These are phyloP conservation scores for Hyaloperonospora brassicae DNA, from an alignment of 352 stramenopile species.

Conservation along the genomic window DNA sequence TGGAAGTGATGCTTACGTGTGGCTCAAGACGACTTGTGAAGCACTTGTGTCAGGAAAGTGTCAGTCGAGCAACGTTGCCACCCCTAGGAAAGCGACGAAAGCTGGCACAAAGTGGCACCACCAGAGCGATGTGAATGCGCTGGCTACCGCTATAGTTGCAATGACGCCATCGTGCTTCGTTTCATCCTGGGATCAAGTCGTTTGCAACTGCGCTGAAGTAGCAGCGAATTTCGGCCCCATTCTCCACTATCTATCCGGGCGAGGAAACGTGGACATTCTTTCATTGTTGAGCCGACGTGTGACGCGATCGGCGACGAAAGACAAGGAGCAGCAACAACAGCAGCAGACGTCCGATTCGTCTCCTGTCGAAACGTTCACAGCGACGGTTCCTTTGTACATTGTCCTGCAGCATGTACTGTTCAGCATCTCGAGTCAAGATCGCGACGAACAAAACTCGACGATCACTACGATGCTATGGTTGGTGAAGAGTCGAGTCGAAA, in stretches of 20 bases:
- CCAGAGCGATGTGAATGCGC: constrained; percentile 14
- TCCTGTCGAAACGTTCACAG: constrained; percentile 11
- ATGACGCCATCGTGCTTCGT: constrained; percentile 24
- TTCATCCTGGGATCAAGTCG: constrained; percentile 31
- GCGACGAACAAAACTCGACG: constrained; percentile 17
- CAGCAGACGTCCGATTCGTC: constrained; percentile 2
- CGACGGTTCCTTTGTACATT: constrained; percentile 16
- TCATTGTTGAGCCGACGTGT: constrained; percentile 10
- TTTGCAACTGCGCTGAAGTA: constrained; percentile 26
- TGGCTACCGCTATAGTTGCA: constrained; percentile 21
- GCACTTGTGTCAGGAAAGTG: constrained; percentile 12
- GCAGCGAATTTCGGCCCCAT: constrained; percentile 29
- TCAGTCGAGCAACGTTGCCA: background rate
- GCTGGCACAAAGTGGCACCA: constrained; percentile 21
- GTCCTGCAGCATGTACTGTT: constrained; percentile 29
- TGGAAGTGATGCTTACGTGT: constrained; percentile 31
- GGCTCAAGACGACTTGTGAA: constrained; percentile 30
- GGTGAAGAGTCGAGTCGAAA: constrained; percentile 11
- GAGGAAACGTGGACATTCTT: constrained; percentile 38
- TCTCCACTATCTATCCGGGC: constrained; percentile 45
- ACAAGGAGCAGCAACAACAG: background rate
- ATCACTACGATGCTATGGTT: constrained; percentile 12
- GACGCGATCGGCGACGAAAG: background rate
- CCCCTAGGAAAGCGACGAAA: constrained; percentile 18
- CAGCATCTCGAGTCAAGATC: constrained; percentile 8